These are phyloP conservation scores for Geosiphon pyriformis DNA, from an alignment of 192 early-diverging fungal species.

Conservation along the genomic window DNA sequence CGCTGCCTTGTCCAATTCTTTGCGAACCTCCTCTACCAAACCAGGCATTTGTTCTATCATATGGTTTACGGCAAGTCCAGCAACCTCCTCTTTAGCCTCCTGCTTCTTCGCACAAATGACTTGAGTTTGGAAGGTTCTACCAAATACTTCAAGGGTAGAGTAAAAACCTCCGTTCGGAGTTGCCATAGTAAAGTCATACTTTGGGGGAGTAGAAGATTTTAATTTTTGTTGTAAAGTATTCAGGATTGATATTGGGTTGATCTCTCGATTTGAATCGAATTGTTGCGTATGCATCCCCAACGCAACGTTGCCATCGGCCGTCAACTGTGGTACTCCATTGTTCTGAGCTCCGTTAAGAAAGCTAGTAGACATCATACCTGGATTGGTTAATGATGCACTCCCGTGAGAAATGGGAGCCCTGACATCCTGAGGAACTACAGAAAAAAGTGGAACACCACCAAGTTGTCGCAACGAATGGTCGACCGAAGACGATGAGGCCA, in stretches of 20 bases:
- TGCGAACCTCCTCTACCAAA: neutral
- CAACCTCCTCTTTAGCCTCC: slow-evolving; percentile 18
- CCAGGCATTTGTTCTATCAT: neutral
- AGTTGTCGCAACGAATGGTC: neutral
- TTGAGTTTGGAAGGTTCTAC: slow-evolving; percentile 1
- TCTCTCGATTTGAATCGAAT: neutral
- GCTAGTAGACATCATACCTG: neutral
- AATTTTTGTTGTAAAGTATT: slow-evolving; percentile 21
- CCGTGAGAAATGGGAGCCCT: neutral
- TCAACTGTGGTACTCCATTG: neutral
- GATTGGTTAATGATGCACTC: neutral
- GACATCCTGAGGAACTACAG: neutral
- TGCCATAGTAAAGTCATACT: slow-evolving; percentile 3
- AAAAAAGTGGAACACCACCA: neutral
- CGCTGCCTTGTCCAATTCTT: neutral
- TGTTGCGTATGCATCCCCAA: neutral
- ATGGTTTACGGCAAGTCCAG: neutral
- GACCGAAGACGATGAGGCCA: neutral
- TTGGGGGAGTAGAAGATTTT: slow-evolving; percentile 4
- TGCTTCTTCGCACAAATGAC: slow-evolving; percentile 7
- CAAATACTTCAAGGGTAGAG: slow-evolving; percentile 2
- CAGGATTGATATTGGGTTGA: slow-evolving; percentile 5
- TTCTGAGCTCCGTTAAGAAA: neutral
- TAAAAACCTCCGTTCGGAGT: neutral
- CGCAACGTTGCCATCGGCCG: neutral